Evolutionary conservation across 129 eudicot species (phyloP).

Genomic region (Centrapalus pauciflorus): DNA sequence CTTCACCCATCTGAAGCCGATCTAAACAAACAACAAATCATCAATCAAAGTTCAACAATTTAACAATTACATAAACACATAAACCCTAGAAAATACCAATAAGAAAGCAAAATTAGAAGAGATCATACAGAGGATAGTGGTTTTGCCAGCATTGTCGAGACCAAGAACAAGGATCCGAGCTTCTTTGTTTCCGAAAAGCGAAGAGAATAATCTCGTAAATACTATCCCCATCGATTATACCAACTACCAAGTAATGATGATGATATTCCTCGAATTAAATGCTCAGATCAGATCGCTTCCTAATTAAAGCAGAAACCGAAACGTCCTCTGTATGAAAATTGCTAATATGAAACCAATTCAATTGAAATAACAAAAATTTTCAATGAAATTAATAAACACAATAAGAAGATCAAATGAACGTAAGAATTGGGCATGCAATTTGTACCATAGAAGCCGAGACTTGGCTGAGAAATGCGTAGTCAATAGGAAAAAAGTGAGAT

Average conservation of each 20-base stretch:
- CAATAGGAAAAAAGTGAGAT: no score
- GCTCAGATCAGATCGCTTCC: conserved; percentile 43
- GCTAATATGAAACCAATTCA: no score
- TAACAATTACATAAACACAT: background rate
- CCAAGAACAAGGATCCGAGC: conserved; percentile 99
- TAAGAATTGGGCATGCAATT: no score
- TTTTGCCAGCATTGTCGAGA: conserved; percentile 99
- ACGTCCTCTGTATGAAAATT: no score
- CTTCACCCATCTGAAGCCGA: conserved; percentile 99
- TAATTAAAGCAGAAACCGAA: conserved; percentile 14
- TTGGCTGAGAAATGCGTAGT: no score
- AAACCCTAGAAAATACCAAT: no score
- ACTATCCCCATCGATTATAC: conserved; percentile 68
- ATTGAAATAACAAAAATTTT: no score
- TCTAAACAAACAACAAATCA: conserved; percentile 63
- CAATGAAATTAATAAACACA: no score
- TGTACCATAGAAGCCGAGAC: no score
- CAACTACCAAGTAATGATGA: background rate
- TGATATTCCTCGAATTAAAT: conserved; percentile 2
- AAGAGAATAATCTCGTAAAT: conserved; percentile 74
- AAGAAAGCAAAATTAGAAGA: background rate
- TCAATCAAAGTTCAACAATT: background rate
- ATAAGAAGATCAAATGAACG: no score
- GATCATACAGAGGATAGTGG: conserved; percentile 89
- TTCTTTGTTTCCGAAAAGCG: conserved; percentile 90